A percentile compares a stretch with the other conserved stretches of the same genome.
phyloP scores from a whole-genome alignment of 2,329 filamentous ascomycete species.

The Allantophomopsis lycopodina region DNA sequence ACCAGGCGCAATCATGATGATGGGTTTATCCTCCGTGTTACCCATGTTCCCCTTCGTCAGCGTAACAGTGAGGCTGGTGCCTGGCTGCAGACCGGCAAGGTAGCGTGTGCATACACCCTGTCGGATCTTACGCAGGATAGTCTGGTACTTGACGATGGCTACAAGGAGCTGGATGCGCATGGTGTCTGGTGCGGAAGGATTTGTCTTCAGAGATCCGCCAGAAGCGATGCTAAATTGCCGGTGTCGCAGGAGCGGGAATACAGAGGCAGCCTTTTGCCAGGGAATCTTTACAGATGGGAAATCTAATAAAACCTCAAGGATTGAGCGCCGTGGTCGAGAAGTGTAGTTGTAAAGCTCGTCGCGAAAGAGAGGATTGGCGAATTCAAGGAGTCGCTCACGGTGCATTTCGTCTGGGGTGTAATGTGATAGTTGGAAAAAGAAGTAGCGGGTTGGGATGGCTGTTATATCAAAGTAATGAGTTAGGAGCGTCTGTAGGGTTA shows the following conservation, averaged over 20 bases:
- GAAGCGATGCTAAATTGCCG: conserved; percentile 89
- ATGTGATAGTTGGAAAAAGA: conserved; percentile 67
- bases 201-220: conserved; percentile 30
- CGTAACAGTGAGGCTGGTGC: conserved; percentile 44
- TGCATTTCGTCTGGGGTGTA: conserved; percentile 63
- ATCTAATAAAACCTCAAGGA: conserved; percentile 83
- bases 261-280: conserved; percentile 52
- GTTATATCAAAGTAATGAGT: conserved; percentile 80
- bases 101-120: conserved; percentile 88
- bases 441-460: conserved; percentile 74
- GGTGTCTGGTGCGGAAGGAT: conserved; percentile 2
- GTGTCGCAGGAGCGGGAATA: conserved; percentile 75
- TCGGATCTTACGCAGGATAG: conserved; percentile 70
- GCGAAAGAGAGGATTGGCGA: conserved; percentile 63
- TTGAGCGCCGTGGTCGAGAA: conserved; percentile 75
- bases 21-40: conserved; percentile 22
- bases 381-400: conserved; percentile 69
- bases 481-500: conserved; percentile 59
- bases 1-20: conserved; percentile 71
- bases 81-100: conserved; percentile 45
- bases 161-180: conserved; percentile 59
- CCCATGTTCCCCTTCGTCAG: conserved; percentile 14
- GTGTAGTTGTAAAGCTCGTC: conserved; percentile 97
- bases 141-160: conserved; percentile 84
- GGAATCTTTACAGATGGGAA: conserved; percentile 78